These are phyloP conservation scores for Holtermannia corniformis DNA, from an alignment of 768 basidiomycete genomes.

Conservation along the genomic window DNA sequence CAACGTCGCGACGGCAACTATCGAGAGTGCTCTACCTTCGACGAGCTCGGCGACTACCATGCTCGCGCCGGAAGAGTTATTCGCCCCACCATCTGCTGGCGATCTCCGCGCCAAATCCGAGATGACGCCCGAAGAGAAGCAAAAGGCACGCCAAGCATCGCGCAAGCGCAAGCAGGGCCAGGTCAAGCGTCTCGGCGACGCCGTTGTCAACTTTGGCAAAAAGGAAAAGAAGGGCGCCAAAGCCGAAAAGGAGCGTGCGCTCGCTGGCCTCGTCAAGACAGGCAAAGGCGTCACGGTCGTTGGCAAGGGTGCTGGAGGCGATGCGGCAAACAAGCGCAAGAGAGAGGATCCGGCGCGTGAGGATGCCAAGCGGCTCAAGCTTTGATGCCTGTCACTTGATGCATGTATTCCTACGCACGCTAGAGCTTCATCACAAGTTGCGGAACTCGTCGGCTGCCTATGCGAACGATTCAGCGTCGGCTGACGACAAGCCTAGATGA, in stretches of 20 bases:
- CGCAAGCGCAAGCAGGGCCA: constrained; percentile 51
- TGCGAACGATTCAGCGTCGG: no score
- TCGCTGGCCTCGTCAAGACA: constrained; percentile 71
- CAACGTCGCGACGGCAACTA: constrained; percentile 65
- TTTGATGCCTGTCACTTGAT: constrained; percentile 8
- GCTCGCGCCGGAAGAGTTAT: constrained; percentile 90
- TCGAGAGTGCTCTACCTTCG: constrained; percentile 88
- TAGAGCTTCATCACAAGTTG: neutral
- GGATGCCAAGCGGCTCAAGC: constrained; percentile 30
- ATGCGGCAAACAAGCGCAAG: constrained; percentile 18
- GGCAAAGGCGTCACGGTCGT: constrained; percentile 44
- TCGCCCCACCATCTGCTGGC: constrained; percentile 47
- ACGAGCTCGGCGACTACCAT: constrained; percentile 63
- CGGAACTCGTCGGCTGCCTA: neutral
- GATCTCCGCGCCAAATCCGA: constrained; percentile 61
- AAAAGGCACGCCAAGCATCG: constrained; percentile 47
- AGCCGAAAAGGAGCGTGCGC: constrained; percentile 75
- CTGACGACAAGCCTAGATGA: neutral
- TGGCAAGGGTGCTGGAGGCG: constrained; percentile 30
- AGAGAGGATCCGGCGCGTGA: constrained; percentile 14
- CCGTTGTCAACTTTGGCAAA: constrained; percentile 50
- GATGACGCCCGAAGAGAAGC: constrained; percentile 76
- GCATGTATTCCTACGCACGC: no score
- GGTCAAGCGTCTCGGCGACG: constrained; percentile 60
- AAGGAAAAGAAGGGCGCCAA: constrained; percentile 45